Percentiles rank a stretch among this genome's conserved stretches.
Evolutionary conservation across 768 basidiomycete species (phyloP).

Genomic region (Tricholoma bakamatsutake): DNA sequence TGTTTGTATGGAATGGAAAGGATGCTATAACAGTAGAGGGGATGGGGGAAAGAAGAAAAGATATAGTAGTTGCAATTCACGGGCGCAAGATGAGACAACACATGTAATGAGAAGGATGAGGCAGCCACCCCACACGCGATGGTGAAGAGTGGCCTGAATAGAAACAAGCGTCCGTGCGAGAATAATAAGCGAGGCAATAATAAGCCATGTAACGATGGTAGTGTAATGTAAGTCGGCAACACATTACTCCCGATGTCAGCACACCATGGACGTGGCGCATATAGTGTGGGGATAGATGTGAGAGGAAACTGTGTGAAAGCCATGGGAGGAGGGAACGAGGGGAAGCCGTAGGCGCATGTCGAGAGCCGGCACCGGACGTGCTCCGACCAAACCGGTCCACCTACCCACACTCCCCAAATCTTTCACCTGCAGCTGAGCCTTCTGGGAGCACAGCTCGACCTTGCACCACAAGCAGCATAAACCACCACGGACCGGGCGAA

Average conservation of each 20-base stretch:
- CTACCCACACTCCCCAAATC: conserved; percentile 22
- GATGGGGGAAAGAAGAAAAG: conserved; percentile 15
- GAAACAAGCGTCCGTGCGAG: conserved; percentile 74
- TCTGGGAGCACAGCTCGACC: conserved; percentile 18
- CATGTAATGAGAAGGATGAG: conserved; percentile 17
- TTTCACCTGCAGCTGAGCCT: conserved; percentile 10
- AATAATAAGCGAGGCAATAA: conserved; percentile 23
- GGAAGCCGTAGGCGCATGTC: conserved; percentile 24
- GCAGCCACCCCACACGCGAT: conserved; percentile 14
- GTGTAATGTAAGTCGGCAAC: conserved; percentile 21
- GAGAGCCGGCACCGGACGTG: conserved; percentile 35
- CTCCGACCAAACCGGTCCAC: conserved; percentile 28
- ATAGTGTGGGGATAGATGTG: not conserved
- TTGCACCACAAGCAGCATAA: conserved; percentile 28
- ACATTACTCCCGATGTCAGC: conserved; percentile 11
- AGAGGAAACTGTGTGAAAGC: conserved; percentile 4
- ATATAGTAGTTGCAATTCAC: conserved; percentile 17
- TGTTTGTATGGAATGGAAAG: conserved; percentile 8
- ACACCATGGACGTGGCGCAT: not conserved
- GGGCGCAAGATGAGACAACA: conserved; percentile 26
- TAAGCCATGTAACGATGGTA: conserved; percentile 21
- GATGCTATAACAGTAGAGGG: not conserved
- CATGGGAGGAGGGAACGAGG: conserved; percentile 18
- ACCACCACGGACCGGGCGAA: conserved; percentile 25
- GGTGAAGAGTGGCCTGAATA: conserved; percentile 38